phyloP scores from a whole-genome alignment of 331 rosid genomes.

The Stylosanthes scabra region DNA sequence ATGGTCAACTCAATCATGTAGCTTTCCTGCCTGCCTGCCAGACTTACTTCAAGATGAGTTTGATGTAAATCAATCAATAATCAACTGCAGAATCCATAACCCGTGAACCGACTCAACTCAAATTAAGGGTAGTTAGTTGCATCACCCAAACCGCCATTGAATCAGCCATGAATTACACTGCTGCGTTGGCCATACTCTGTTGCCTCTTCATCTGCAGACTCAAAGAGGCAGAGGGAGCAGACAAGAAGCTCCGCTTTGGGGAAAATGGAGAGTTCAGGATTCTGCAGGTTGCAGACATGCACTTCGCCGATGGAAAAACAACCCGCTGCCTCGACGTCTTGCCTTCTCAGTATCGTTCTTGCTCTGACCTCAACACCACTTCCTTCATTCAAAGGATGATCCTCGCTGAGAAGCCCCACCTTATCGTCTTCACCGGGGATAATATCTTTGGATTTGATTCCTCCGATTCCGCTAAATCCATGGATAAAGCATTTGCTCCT shows the following conservation, averaged over 20 bases:
- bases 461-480: constrained; percentile 66
- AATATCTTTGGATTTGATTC: constrained; percentile 72
- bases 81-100: neutral
- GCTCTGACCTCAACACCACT: constrained; percentile 86
- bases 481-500: constrained; percentile 74
- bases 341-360: constrained; percentile 48
- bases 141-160: neutral
- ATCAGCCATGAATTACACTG: neutral
- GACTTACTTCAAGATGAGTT: neutral
- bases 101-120: neutral
- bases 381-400: constrained; percentile 68
- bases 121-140: neutral
- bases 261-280: constrained; percentile 77
- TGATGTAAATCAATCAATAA: too few relatives aligned
- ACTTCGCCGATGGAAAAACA: constrained; percentile 63
- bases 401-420: constrained; percentile 76
- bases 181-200: neutral
- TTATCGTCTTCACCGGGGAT: constrained; percentile 88
- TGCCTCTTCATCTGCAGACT: constrained; percentile 34
- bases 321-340: constrained; percentile 68
- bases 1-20: too few relatives aligned
- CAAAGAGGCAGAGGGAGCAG: constrained; percentile 12
- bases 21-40: too few relatives aligned
- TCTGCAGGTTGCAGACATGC: constrained; percentile 91
- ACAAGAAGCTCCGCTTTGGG: constrained; percentile 55